phyloP scores from a whole-genome alignment of 768 basidiomycete species.

The Termitomyces sp. region DNA sequence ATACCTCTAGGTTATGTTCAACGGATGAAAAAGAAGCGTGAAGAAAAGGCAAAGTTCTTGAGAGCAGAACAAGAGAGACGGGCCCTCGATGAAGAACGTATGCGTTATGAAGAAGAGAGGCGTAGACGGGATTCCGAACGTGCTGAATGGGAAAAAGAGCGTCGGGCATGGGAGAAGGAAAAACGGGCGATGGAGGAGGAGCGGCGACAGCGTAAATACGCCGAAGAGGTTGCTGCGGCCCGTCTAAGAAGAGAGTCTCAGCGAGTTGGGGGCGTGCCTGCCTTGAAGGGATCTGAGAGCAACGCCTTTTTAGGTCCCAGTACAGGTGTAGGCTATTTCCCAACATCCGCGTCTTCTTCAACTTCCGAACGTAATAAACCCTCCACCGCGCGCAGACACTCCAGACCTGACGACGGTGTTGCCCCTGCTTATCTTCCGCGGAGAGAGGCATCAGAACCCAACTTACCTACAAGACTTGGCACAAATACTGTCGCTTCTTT shows the following conservation, averaged over 20 bases:
- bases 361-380: constrained; percentile 41
- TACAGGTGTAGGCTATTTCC: constrained; percentile 26
- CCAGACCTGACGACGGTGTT: constrained; percentile 27
- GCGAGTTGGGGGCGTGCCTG: constrained; percentile 42
- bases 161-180: constrained; percentile 43
- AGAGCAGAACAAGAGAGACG: constrained; percentile 56
- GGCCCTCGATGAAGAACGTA: constrained; percentile 43
- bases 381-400: constrained; percentile 32
- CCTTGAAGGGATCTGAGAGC: constrained; percentile 22
- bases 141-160: constrained; percentile 48
- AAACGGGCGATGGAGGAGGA: constrained; percentile 52
- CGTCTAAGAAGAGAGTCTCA: constrained; percentile 57
- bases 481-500: constrained; percentile 23
- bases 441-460: constrained; percentile 45
- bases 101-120: constrained; percentile 39
- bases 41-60: constrained; percentile 68
- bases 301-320: constrained; percentile 10
- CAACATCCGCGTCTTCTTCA: constrained; percentile 36
- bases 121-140: constrained; percentile 42
- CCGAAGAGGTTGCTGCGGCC: constrained; percentile 59
- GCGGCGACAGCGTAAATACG: constrained; percentile 46
- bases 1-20: constrained; percentile 69
- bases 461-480: constrained; percentile 26
- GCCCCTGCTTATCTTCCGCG: constrained; percentile 28
- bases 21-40: constrained; percentile 68